These are phyloP conservation scores for Pugionium cornutum DNA, from an alignment of 345 rosid genomes.

Conservation along the genomic window DNA sequence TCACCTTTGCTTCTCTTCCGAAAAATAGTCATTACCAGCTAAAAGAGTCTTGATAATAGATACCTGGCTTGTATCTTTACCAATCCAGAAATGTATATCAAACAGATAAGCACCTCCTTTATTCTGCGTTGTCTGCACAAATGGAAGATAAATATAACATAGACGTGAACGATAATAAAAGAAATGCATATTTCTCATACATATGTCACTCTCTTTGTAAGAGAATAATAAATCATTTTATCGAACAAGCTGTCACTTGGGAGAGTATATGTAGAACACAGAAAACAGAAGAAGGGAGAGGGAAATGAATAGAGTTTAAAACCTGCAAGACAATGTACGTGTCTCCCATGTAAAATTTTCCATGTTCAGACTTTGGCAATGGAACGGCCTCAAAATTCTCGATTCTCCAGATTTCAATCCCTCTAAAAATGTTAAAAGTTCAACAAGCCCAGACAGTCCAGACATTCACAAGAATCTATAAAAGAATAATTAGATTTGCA, in stretches of 20 bases:
- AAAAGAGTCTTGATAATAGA: constrained; percentile 21
- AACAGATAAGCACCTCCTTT: constrained; percentile 82
- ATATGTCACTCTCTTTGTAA: background rate
- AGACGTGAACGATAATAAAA: constrained; percentile 13
- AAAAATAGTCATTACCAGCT: constrained; percentile 8
- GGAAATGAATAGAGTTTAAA: too few species aligned
- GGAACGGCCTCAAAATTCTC: constrained; percentile 92
- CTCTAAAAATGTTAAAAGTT: constrained; percentile 60
- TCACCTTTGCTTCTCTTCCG: constrained; percentile 14
- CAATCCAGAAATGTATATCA: constrained; percentile 98
- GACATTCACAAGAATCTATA: constrained; percentile 2
- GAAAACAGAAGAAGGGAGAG: background rate
- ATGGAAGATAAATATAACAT: constrained; percentile 27
- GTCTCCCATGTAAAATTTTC: constrained; percentile 97
- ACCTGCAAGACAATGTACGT: constrained; percentile 91
- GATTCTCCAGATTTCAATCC: constrained; percentile 96
- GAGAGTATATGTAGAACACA: background rate
- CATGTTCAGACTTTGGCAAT: constrained; percentile 82
- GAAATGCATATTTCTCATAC: constrained; percentile 8
- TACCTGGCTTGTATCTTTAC: constrained; percentile 97
- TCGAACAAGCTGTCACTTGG: too few species aligned
- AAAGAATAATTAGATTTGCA: background rate
- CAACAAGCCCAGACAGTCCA: constrained; percentile 6
- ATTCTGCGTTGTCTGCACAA: constrained; percentile 68
- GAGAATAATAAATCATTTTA: too few species aligned